Percentiles rank a stretch among this genome's conserved stretches.
These are phyloP conservation scores for Colletotrichum theobromicola DNA, from an alignment of 2,329 filamentous ascomycete genomes.

Conservation along the genomic window DNA sequence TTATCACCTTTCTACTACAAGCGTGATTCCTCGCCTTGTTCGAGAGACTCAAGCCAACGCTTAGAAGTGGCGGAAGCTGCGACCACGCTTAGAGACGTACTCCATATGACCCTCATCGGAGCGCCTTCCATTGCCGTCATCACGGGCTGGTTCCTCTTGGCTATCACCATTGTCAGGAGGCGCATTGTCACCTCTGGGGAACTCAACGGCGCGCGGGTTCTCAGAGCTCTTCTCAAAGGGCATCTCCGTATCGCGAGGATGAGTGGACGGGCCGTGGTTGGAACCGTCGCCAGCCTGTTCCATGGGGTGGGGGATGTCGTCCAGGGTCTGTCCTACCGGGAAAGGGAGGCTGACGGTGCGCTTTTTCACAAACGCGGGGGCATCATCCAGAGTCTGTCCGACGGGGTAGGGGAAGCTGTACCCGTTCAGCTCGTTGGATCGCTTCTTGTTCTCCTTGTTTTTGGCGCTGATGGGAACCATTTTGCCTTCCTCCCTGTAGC, in stretches of 20 bases:
- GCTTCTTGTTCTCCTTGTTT: neutral
- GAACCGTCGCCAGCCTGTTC: neutral
- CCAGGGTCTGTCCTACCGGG: neutral
- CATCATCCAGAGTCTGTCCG: neutral
- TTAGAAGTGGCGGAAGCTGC: neutral
- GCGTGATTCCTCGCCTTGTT: rapidly evolving
- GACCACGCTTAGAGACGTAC: neutral
- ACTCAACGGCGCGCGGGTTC: neutral
- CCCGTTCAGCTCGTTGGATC: neutral
- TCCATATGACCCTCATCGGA: neutral
- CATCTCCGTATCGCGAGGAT: neutral
- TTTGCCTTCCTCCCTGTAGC: neutral
- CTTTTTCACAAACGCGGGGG: neutral
- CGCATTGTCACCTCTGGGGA: neutral
- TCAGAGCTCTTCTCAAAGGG: neutral
- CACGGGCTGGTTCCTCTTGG: rapidly evolving
- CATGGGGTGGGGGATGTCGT: neutral
- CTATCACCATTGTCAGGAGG: neutral
- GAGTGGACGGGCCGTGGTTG: neutral
- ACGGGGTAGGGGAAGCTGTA: neutral
- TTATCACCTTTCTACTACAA: neutral
- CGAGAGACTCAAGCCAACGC: neutral
- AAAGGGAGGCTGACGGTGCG: neutral
- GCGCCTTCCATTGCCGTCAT: neutral
- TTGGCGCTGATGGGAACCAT: neutral